These are phyloP conservation scores for Solanum dulcamara DNA, from an alignment of 257 asterid species.

Conservation along the genomic window DNA sequence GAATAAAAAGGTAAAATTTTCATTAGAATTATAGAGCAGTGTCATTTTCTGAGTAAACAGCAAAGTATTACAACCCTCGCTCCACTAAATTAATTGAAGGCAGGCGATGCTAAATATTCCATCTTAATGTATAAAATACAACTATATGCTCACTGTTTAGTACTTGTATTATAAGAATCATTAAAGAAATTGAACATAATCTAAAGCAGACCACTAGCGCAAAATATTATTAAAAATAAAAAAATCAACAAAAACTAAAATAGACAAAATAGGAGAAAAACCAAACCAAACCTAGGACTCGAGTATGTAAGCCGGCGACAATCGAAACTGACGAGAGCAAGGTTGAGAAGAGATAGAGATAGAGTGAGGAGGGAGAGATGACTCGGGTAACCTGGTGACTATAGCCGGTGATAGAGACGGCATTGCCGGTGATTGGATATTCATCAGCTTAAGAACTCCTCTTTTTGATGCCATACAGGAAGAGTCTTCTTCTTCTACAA, in stretches of 20 bases:
- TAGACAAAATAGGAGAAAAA: background rate
- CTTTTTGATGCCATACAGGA: conserved; percentile 55
- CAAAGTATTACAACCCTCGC: background rate
- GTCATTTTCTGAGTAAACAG: background rate
- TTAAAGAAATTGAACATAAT: background rate
- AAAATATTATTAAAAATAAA: background rate
- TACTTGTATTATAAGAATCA: background rate
- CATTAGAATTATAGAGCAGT: background rate
- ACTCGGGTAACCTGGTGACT: background rate
- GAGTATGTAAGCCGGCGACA: background rate
- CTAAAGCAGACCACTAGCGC: background rate
- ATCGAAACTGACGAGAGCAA: background rate
- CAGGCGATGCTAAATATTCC: background rate
- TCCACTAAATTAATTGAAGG: background rate
- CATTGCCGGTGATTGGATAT: background rate
- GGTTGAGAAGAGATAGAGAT: background rate
- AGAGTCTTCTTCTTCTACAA: conserved; percentile 75
- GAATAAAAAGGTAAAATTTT: background rate
- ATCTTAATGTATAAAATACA: background rate
- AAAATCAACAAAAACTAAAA: background rate
- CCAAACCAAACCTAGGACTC: background rate
- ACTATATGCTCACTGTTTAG: background rate
- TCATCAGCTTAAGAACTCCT: conserved; percentile 11
- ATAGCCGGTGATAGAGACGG: background rate
- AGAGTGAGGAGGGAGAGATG: background rate